Base-by-base conservation (phyloP, 257 asterid species). In the Penstemon eatonii region DNA sequence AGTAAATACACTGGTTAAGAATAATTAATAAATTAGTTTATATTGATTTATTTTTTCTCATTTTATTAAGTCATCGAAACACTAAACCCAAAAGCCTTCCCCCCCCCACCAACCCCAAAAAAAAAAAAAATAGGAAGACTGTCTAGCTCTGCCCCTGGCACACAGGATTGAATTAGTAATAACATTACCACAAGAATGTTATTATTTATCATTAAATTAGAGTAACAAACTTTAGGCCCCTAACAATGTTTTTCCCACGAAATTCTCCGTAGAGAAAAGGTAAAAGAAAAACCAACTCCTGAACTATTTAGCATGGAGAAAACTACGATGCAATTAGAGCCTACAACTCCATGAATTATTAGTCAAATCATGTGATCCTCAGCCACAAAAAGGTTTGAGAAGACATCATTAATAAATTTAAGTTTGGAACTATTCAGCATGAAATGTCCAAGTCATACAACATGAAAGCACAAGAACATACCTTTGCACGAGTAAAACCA, bases 401-500 rank as follows among this genome's bases (percentile, higher is more conserved):
- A 63, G 53, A 40, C 13, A 63, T 18, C 45, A 51, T 45, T 38
- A 55, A 70, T 25, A 51, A 19, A 63, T 13, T 40, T 60, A 51
- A 60, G 60, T 44, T 63, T 36, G 43, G 42, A 45, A 39, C 41
- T 18, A 43, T n/a, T 46, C 10, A 46, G 49, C 55, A 55, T 6
- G 47, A 63, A 11, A 49, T 33, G 36, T 65, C 44, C 56, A 61
- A 52, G 33, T 54, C 51, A 51, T 33, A 73, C 63, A 38, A 46
- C 37, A 57, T 7, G 56, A 62, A 56, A 56, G 12, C 33, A 49
- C 56, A n/a, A 44, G 8, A 56, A 46, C 57, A 58, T 80, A 93
- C 99, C 99, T 93, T 90, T 19, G 99, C 97, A 69, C 96, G 99
- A 56, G 96, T 93, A 79, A 84, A 90, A 44, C 99, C 99, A 36